Evolutionary conservation across 441 rosid genomes (phyloP).

Genomic region (Omphalea diandra): DNA sequence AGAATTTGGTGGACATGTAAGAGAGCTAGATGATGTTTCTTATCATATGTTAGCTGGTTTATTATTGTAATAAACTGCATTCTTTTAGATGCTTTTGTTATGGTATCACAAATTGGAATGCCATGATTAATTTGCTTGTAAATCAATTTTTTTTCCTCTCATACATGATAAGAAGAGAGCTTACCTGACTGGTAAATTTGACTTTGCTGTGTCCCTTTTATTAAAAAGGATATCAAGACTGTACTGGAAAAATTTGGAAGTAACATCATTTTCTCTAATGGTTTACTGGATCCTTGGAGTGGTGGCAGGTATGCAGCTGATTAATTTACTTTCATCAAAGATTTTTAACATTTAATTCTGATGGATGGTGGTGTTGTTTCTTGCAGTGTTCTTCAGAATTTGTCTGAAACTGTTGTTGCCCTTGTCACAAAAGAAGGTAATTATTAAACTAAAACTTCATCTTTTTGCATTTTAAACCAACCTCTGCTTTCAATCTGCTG

Average conservation of each 20-base stretch:
- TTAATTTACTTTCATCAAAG: constrained; percentile 13
- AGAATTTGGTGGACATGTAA: constrained; percentile 84
- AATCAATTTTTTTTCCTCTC: not conserved
- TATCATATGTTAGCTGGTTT: not conserved
- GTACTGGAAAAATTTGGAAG: constrained; percentile 66
- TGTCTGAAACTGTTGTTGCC: constrained; percentile 70
- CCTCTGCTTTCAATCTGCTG: not conserved
- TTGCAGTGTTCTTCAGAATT: constrained; percentile 73
- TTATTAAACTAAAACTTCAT: constrained; percentile 12
- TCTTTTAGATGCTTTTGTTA: not conserved
- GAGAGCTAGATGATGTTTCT: constrained; percentile 14
- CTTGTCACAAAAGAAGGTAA: constrained; percentile 83
- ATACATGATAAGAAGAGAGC: not conserved
- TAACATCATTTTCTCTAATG: constrained; percentile 89
- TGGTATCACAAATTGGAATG: not conserved
- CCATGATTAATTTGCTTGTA: not conserved
- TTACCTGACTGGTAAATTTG: not conserved
- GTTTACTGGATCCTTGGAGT: constrained; percentile 93
- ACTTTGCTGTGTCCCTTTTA: constrained; percentile 8
- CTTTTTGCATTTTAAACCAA: not conserved
- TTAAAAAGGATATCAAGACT: constrained; percentile 60
- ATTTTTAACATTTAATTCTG: constrained; percentile 9
- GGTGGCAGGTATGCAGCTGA: constrained; percentile 60
- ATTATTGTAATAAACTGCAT: not conserved
- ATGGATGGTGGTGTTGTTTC: constrained; percentile 24